phyloP scores from a whole-genome alignment of 1,284 basidiomycete genomes.

The Malassezia furfur region DNA sequence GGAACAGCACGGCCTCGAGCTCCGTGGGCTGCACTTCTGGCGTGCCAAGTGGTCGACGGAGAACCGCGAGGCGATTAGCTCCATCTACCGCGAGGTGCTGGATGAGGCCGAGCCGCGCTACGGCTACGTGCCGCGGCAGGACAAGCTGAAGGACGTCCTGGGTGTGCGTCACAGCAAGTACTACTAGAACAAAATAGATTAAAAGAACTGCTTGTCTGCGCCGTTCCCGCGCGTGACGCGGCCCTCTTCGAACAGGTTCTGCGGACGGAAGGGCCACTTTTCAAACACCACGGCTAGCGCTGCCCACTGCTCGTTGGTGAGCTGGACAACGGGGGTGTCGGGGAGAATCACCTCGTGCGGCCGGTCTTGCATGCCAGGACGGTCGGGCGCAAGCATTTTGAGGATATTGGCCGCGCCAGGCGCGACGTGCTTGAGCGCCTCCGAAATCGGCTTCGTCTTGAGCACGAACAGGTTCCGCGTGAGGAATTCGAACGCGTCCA shows the following conservation, averaged over 20 bases:
- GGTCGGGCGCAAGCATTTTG: slow-evolving; percentile 24
- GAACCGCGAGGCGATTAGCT: slow-evolving; percentile 56
- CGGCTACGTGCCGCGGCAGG: slow-evolving; percentile 5
- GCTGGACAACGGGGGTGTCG: slow-evolving; percentile 23
- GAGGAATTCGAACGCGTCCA: slow-evolving; percentile 41
- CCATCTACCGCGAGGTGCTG: slow-evolving; percentile 61
- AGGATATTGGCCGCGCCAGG: slow-evolving; percentile 40
- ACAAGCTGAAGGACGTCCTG: slow-evolving; percentile 13
- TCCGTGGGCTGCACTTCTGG: slow-evolving; percentile 67
- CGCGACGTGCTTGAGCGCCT: slow-evolving; percentile 34
- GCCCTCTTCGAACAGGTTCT: slow-evolving; percentile 29
- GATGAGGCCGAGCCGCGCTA: slow-evolving; percentile 14
- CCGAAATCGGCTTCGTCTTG: slow-evolving; percentile 23
- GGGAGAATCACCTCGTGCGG: slow-evolving; percentile 26
- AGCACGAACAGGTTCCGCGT: slow-evolving; percentile 39
- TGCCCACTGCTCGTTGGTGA: slow-evolving; percentile 40
- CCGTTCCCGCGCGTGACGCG: slow-evolving; percentile 22
- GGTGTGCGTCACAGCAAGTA: slow-evolving; percentile 20
- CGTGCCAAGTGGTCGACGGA: slow-evolving; percentile 59
- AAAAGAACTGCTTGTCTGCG: slow-evolving; percentile 12
- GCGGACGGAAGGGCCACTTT: slow-evolving; percentile 43
- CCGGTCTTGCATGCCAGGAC: slow-evolving; percentile 17
- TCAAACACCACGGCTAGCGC: slow-evolving; percentile 38
- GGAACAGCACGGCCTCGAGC: slow-evolving; percentile 55
- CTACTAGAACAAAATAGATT: slow-evolving; percentile 5